phyloP scores from a whole-genome alignment of 805 yeast genomes.

The Candida montana region DNA sequence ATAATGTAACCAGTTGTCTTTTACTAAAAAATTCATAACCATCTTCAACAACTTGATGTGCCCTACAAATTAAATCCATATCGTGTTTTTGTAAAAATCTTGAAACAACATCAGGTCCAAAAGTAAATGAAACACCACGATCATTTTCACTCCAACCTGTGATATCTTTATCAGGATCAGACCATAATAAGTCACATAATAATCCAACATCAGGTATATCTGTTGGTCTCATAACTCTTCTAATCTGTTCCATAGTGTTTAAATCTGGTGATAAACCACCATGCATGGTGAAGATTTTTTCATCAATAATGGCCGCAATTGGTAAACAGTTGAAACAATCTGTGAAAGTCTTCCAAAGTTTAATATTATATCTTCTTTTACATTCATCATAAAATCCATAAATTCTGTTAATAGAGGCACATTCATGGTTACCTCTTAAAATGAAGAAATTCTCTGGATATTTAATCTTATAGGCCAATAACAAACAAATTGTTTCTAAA shows the following conservation, averaged over 20 bases:
- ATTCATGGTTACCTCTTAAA: constrained; percentile 96
- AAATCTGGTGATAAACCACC: constrained; percentile 98
- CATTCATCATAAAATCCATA: constrained; percentile 99
- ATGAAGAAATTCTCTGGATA: constrained; percentile 97
- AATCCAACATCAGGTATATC: constrained; percentile 98
- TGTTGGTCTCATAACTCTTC: constrained; percentile 98
- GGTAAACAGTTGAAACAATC: constrained; percentile 98
- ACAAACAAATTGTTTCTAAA: constrained; percentile 87
- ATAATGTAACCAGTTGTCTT: constrained; percentile 91
- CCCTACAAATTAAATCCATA: constrained; percentile 96
- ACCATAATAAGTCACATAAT: constrained; percentile 94
- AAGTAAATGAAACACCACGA: constrained; percentile 98
- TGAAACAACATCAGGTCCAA: constrained; percentile 98
- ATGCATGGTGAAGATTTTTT: constrained; percentile 97
- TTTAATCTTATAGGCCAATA: constrained; percentile 93
- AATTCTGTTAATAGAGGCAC: constrained; percentile 96
- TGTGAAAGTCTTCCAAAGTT: constrained; percentile 97
- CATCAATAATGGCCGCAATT: constrained; percentile 97
- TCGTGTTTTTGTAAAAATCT: constrained; percentile 95
- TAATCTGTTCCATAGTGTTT: constrained; percentile 96
- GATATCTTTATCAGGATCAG: constrained; percentile 97
- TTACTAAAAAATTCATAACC: constrained; percentile 97
- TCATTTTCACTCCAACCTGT: constrained; percentile 99
- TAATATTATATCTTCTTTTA: constrained; percentile 95
- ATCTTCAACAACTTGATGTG: constrained; percentile 98